These are phyloP conservation scores for Ceratocystis huliohia DNA, from an alignment of 2,329 filamentous ascomycete genomes.

Conservation along the genomic window DNA sequence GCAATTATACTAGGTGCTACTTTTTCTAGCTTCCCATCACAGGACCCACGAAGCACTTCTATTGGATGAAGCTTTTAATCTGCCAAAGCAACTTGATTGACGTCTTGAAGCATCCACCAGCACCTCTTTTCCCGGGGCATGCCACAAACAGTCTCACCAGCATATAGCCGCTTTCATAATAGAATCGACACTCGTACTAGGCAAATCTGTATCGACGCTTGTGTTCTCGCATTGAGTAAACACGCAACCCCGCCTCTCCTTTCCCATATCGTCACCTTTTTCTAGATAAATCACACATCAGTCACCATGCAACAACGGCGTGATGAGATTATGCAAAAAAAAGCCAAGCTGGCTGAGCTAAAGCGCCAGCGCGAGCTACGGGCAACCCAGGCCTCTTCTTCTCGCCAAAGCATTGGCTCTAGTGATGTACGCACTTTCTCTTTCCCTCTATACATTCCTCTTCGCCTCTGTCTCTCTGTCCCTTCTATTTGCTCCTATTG, in stretches of 20 bases:
- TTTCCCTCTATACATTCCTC: constrained; percentile 2
- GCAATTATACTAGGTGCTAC: no score
- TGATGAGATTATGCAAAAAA: constrained; percentile 94
- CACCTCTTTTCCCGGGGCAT: background rate
- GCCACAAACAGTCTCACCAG: background rate
- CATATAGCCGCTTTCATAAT: background rate
- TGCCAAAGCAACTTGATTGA: background rate
- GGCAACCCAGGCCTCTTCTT: constrained; percentile 59
- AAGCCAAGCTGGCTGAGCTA: constrained; percentile 90
- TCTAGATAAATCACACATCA: background rate
- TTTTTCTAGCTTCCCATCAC: background rate
- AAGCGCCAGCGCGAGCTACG: constrained; percentile 82
- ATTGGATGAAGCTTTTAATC: background rate
- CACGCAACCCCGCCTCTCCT: constrained; percentile 5
- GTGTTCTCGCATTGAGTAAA: background rate
- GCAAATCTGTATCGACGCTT: background rate
- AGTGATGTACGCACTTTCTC: constrained; percentile 51
- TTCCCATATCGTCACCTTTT: background rate
- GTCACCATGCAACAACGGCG: constrained; percentile 54
- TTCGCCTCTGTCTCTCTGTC: constrained; percentile 6
- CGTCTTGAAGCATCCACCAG: background rate
- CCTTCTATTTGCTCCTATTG: no score
- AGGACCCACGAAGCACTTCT: background rate
- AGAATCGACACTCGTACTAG: background rate
- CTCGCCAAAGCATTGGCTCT: constrained; percentile 51